Evolutionary conservation across 2,329 filamentous ascomycete genomes (phyloP).

Genomic region (Verticillium alfalfae): DNA sequence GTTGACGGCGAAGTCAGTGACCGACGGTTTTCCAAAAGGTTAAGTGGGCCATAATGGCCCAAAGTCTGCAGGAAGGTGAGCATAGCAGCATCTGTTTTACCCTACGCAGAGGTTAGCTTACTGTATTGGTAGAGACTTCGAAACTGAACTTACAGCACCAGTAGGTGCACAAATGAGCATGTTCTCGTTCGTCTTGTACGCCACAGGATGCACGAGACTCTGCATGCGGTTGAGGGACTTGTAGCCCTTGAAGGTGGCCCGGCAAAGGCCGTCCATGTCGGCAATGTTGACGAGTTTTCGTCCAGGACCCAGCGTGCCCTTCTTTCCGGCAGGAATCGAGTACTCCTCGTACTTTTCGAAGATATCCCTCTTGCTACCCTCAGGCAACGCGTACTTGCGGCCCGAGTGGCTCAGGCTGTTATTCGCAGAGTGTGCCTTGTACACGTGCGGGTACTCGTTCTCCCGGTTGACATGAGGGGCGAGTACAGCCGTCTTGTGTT

Average conservation of each 20-base stretch:
- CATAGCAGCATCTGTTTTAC: slow-evolving; percentile 99
- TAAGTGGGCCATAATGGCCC: slow-evolving; percentile 76
- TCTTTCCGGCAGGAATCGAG: slow-evolving; percentile 73
- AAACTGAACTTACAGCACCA: slow-evolving; percentile 59
- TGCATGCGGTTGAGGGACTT: slow-evolving; percentile 96
- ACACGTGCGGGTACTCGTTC: slow-evolving; percentile 87
- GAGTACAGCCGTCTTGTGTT: slow-evolving; percentile 75
- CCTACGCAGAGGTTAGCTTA: slow-evolving; percentile 32
- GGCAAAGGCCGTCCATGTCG: slow-evolving; percentile 83
- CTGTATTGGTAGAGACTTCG: not conserved
- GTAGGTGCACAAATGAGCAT: slow-evolving; percentile 98
- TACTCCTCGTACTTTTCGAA: slow-evolving; percentile 83
- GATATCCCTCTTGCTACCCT: slow-evolving; percentile 67
- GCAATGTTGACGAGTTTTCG: slow-evolving; percentile 73
- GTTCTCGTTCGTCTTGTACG: slow-evolving; percentile 93
- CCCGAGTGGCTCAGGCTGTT: slow-evolving; percentile 79
- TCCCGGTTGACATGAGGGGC: slow-evolving; percentile 67
- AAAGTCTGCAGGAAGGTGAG: slow-evolving; percentile 89
- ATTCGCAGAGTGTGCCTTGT: slow-evolving; percentile 74
- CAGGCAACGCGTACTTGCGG: slow-evolving; percentile 75
- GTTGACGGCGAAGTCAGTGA: slow-evolving; percentile 76
- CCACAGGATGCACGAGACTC: slow-evolving; percentile 90
- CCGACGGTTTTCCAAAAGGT: slow-evolving; percentile 69
- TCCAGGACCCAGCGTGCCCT: slow-evolving; percentile 66
- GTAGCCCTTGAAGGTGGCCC: slow-evolving; percentile 90